Base-by-base conservation (phyloP, 2,329 filamentous ascomycete species). In the Monosporascus sp. region DNA sequence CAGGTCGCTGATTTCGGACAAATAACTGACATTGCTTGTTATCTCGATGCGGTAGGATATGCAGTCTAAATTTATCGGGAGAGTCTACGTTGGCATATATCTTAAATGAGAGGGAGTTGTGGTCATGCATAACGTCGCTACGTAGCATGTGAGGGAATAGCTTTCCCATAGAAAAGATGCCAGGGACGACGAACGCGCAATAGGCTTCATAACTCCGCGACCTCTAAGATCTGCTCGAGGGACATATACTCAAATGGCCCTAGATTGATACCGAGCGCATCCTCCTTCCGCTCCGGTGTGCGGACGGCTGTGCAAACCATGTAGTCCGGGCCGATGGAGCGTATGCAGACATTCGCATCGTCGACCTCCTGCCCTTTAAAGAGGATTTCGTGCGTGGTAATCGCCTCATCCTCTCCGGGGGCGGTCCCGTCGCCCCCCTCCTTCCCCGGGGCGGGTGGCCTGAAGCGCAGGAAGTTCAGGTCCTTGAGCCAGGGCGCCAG, bases 401-500 rank as follows among this genome's bases (percentile, higher is more conserved):
- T 67, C 35, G 69, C 63, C 26, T 66, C 65, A 4, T 70, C 65
- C 3, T 66, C 69, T n/a, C 70, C 68, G 27, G 70, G 63, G 5
- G 19, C 57, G 45, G 62, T 65, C 22, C 22, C 20, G 14, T 22
- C 43, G 14, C 8, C 24, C 20, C 43, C 43, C 17, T 35, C 61
- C 16, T 44, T 46, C 24, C 65, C 66, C 8, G 69, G 67, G 51
- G 53, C 56, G 3, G 86, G 85, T 48, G 85, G 79, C 49, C 75
- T 73, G 50, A 89, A 87, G 48, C 77, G 72, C 54, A 77, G 74
- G 65, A 93, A 89, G 62, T 91, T 86, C 8, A 92, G 72, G 49
- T 87, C 80, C 49, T 74, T 74, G 48, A 93, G 75, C 89, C 89
- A 93, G 4, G 76, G 75, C 0, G 89, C 89, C 8, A 91, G 74